Evolutionary conservation across 257 asterid species (phyloP).

Genomic region (Nemophila menziesii): DNA sequence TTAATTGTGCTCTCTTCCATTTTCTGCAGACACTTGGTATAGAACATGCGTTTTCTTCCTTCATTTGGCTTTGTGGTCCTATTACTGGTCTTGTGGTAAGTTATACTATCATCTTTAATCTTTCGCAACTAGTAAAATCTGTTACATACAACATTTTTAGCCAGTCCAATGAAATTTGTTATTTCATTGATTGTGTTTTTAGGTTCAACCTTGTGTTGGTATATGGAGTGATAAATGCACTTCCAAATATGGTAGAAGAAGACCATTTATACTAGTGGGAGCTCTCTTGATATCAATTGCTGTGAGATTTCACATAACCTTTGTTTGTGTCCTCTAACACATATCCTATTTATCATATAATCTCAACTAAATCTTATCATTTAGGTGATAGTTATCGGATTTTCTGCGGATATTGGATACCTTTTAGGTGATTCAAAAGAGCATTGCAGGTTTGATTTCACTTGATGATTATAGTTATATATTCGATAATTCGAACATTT

Average conservation of each 20-base stretch:
- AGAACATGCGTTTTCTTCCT: conserved; percentile 90
- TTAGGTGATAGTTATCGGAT: conserved; percentile 91
- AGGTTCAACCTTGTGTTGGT: conserved; percentile 99
- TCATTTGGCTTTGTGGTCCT: conserved; percentile 99
- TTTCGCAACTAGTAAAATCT: conserved; percentile 6
- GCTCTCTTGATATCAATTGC: conserved; percentile 75
- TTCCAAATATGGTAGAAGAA: conserved; percentile 83
- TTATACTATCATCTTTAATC: conserved; percentile 5
- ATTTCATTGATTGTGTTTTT: conserved; percentile 16
- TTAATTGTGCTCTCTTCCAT: conserved; percentile 13
- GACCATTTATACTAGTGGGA: conserved; percentile 81
- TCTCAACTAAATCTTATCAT: conserved; percentile 33
- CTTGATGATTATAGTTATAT: too few relatives aligned
- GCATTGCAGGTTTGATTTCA: conserved; percentile 77
- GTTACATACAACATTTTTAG: not conserved
- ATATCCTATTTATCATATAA: conserved; percentile 11
- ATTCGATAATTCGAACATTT: conserved; percentile 9
- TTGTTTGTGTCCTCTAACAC: conserved; percentile 9
- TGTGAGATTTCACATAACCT: conserved; percentile 37
- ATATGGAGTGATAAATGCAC: conserved; percentile 94
- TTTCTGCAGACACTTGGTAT: conserved; percentile 91
- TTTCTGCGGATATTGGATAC: conserved; percentile 98
- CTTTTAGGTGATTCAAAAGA: conserved; percentile 88
- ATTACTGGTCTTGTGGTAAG: conserved; percentile 98
- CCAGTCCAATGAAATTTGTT: not conserved